Evolutionary conservation across 1,284 basidiomycete species (phyloP).

Genomic region (Thelephora terrestris): DNA sequence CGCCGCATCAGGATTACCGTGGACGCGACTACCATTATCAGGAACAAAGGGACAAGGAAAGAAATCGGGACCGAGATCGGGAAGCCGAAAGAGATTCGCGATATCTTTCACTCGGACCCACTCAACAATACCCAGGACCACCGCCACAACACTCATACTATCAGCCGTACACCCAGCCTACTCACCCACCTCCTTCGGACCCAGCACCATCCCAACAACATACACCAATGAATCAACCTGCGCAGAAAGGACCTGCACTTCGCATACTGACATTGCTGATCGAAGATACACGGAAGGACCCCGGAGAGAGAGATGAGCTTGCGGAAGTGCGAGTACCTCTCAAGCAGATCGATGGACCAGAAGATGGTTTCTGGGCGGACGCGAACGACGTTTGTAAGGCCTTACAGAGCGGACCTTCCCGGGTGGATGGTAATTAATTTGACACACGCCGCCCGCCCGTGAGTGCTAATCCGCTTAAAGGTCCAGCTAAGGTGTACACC

Average conservation of each 20-base stretch:
- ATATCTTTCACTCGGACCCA: constrained; percentile 8
- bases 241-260: constrained; percentile 2
- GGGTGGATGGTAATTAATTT: constrained; percentile 49
- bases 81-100: too few relatives aligned
- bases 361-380: constrained; percentile 59
- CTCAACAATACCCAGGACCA: not conserved
- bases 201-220: constrained; percentile 4
- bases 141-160: not conserved
- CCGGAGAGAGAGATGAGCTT: constrained; percentile 40
- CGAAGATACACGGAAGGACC: constrained; percentile 43
- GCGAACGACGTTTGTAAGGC: constrained; percentile 47
- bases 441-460: not conserved
- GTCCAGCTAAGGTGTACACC: constrained; percentile 58
- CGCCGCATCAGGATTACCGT: too few relatives aligned
- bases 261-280: constrained; percentile 57
- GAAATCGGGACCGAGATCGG: too few relatives aligned
- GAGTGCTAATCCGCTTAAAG: constrained; percentile 23
- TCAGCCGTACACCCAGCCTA: not conserved
- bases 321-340: constrained; percentile 56
- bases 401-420: constrained; percentile 50
- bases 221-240: constrained; percentile 1
- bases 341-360: constrained; percentile 30
- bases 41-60: not conserved
- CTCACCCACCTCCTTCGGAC: not conserved
- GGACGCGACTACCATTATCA: not conserved